phyloP scores from a whole-genome alignment of 441 rosid genomes.

The Croton setiger region DNA sequence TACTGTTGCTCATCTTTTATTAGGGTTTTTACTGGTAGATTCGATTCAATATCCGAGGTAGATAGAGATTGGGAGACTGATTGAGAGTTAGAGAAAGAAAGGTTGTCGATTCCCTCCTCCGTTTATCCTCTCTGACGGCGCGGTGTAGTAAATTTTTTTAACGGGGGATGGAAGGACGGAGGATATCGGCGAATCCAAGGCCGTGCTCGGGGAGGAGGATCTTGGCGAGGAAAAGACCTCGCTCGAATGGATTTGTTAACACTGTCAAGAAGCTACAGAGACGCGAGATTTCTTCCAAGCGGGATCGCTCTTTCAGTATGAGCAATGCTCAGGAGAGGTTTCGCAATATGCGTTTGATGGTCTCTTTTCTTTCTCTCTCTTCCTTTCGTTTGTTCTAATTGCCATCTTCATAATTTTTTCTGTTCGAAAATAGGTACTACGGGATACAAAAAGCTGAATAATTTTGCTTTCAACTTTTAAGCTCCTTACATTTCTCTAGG shows the following conservation, averaged over 20 bases:
- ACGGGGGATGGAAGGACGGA: slow-evolving; percentile 60
- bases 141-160: neutral
- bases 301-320: slow-evolving; percentile 58
- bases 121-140: slow-evolving; percentile 1
- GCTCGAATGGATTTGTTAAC: slow-evolving; percentile 49
- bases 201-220: slow-evolving; percentile 62
- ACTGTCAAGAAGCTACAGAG: slow-evolving; percentile 78
- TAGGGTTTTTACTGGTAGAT: neutral
- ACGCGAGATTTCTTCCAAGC: slow-evolving; percentile 67
- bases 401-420: no score
- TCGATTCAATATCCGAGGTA: neutral
- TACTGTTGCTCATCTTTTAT: neutral
- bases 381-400: no score
- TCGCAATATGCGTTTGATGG: slow-evolving; percentile 74
- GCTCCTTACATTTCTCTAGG: neutral
- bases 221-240: slow-evolving; percentile 54
- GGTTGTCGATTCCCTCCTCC: neutral
- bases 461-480: neutral
- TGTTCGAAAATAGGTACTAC: no score
- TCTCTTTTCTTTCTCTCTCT: no score
- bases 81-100: neutral
- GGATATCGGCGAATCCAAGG: slow-evolving; percentile 63
- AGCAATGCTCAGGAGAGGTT: slow-evolving; percentile 71
- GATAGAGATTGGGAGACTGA: neutral
- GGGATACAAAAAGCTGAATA: neutral